These are phyloP conservation scores for Spinacia oleracea DNA, from an alignment of 179 eudicot species.

Conservation along the genomic window DNA sequence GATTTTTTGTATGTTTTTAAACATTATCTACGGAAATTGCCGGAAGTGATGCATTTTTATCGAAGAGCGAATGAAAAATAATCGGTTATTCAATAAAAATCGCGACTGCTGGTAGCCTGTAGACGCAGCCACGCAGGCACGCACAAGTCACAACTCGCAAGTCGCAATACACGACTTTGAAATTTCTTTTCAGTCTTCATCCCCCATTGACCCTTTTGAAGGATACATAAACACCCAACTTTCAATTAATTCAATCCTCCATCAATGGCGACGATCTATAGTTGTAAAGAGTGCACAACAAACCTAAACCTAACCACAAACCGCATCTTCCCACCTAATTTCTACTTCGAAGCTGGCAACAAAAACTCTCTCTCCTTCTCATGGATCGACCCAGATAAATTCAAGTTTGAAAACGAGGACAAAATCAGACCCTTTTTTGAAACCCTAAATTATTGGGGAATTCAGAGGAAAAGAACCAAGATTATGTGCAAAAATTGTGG, in stretches of 20 bases:
- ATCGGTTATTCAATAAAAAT: too few species aligned
- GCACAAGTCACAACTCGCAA: too few species aligned
- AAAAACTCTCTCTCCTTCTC: slow-evolving; percentile 57
- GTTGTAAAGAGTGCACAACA: slow-evolving; percentile 51
- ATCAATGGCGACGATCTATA: slow-evolving; percentile 35
- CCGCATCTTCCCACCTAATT: slow-evolving; percentile 52
- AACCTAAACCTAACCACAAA: slow-evolving; percentile 41
- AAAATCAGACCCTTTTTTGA: slow-evolving; percentile 63
- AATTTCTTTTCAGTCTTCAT: too few species aligned
- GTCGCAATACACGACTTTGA: neutral
- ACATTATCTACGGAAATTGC: too few species aligned
- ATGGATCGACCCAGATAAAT: slow-evolving; percentile 39
- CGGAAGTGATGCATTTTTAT: too few species aligned
- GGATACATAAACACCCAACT: neutral
- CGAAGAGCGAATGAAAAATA: too few species aligned
- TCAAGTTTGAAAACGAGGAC: slow-evolving; percentile 48
- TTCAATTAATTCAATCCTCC: neutral
- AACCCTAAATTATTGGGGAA: slow-evolving; percentile 65
- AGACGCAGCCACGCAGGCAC: too few species aligned
- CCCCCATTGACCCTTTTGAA: too few species aligned
- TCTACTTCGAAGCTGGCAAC: slow-evolving; percentile 74
- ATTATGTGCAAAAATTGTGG: slow-evolving; percentile 54
- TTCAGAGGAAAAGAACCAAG: slow-evolving; percentile 51
- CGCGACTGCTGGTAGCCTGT: too few species aligned
- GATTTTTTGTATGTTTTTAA: too few species aligned